These are phyloP conservation scores for Pichia sp. DNA, from an alignment of 1,139 yeast species.

Conservation along the genomic window DNA sequence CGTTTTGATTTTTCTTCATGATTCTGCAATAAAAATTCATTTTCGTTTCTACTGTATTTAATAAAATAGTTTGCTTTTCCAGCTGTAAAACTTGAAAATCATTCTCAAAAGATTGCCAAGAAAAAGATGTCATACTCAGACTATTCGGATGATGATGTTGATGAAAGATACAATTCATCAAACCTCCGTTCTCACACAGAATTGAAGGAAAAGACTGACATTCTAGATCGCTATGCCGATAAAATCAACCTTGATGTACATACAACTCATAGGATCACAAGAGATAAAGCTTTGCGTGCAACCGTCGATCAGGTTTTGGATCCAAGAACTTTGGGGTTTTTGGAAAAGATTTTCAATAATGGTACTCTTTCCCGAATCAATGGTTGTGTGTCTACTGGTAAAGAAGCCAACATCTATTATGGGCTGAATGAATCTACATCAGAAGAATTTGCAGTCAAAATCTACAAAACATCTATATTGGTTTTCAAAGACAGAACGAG, in stretches of 20 bases:
- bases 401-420: conserved; percentile 97
- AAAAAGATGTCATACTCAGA: conserved; percentile 9
- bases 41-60: too few relatives aligned
- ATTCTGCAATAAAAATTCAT: too few relatives aligned
- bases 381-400: conserved; percentile 95
- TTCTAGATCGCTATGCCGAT: conserved; percentile 57
- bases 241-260: conserved; percentile 59
- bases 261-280: conserved; percentile 50
- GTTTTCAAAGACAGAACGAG: conserved; percentile 95
- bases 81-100: too few relatives aligned
- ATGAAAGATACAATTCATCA: neutral
- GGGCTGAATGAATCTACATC: conserved; percentile 69
- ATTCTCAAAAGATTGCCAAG: too few relatives aligned
- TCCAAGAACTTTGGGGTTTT: conserved; percentile 83
- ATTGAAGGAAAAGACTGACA: conserved; percentile 48
- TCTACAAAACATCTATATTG: conserved; percentile 90
- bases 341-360: conserved; percentile 75
- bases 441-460: conserved; percentile 78
- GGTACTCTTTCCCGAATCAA: conserved; percentile 82
- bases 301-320: conserved; percentile 96
- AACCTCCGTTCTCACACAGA: conserved; percentile 6
- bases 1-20: too few relatives aligned
- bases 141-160: conserved; percentile 14
- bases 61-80: too few relatives aligned
- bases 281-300: conserved; percentile 89